Conservation (phyloP, 306 rosid genomes). For the Citrullus colocynthis region DNA sequence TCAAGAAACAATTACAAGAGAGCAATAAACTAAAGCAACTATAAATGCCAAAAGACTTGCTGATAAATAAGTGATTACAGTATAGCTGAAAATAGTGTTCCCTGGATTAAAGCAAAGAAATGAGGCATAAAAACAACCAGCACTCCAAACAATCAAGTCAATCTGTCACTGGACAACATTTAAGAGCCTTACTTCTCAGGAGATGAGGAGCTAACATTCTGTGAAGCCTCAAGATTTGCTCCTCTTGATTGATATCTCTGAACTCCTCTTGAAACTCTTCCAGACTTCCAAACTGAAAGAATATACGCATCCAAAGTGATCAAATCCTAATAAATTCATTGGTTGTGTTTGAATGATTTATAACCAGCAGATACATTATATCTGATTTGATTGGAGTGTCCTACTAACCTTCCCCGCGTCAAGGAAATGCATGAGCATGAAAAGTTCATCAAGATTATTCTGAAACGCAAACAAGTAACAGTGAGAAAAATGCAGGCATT, state of each 20-base stretch:
- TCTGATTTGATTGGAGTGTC: constrained; percentile 9
- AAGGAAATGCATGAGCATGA: constrained; percentile 99
- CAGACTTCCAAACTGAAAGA: constrained; percentile 76
- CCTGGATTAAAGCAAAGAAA: neutral
- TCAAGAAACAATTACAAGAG: neutral
- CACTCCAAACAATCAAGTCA: neutral
- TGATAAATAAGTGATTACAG: neutral
- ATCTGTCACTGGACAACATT: neutral
- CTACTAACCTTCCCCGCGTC: constrained; percentile 95
- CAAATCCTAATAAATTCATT: constrained; percentile 4
- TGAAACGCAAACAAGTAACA: constrained; percentile 33
- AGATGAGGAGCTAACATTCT: constrained; percentile 97
- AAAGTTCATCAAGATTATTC: constrained; percentile 96
- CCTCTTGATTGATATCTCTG: constrained; percentile 96
- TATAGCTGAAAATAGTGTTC: neutral
- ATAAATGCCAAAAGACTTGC: neutral
- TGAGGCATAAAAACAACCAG: neutral
- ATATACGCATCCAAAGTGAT: constrained; percentile 4
- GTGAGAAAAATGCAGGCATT: constrained; percentile 8
- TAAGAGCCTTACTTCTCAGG: constrained; percentile 52
- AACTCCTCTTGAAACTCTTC: constrained; percentile 99
- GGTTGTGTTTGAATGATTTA: neutral
- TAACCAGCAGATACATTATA: neutral
- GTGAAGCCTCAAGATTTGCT: constrained; percentile 91
- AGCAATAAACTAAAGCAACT: neutral